These are phyloP conservation scores for Nicotiana sylvestris DNA, from an alignment of 257 asterid species.

Conservation along the genomic window DNA sequence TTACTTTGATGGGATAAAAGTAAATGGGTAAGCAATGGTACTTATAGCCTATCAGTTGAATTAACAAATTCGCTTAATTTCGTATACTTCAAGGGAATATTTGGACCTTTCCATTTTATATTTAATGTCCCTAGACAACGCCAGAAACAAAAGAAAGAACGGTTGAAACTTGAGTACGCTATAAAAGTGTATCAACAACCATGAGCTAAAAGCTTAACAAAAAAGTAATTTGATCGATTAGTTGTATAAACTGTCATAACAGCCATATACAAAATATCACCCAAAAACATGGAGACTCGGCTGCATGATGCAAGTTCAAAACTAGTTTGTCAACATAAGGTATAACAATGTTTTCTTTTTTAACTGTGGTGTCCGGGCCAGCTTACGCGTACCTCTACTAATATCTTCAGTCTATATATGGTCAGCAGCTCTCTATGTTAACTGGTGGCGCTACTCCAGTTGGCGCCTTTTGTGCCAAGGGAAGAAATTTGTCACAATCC, in stretches of 20 bases:
- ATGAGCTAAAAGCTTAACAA: background rate
- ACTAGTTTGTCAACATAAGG: slow-evolving; percentile 5
- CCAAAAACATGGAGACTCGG: background rate
- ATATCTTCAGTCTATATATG: background rate
- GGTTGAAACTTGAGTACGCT: background rate
- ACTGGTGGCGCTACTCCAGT: background rate
- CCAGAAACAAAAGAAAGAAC: background rate
- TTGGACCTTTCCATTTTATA: too few species aligned
- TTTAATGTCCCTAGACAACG: background rate
- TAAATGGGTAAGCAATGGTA: too few species aligned
- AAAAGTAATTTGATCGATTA: background rate
- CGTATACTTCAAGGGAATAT: too few species aligned
- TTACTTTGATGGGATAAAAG: too few species aligned
- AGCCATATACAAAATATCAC: slow-evolving; percentile 5
- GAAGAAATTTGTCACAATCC: slow-evolving; percentile 16
- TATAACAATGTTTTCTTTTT: background rate
- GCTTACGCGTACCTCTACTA: too few species aligned
- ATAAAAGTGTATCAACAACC: background rate
- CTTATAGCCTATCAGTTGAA: too few species aligned
- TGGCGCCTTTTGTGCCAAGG: background rate
- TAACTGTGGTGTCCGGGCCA: too few species aligned
- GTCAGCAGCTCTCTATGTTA: background rate
- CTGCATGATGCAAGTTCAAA: background rate
- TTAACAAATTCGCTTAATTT: too few species aligned
- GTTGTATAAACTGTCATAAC: background rate